A percentile compares a stretch with the other conserved stretches of the same genome.
phyloP scores from a whole-genome alignment of 805 yeast genomes.

The Hanseniaspora clermontiae region DNA sequence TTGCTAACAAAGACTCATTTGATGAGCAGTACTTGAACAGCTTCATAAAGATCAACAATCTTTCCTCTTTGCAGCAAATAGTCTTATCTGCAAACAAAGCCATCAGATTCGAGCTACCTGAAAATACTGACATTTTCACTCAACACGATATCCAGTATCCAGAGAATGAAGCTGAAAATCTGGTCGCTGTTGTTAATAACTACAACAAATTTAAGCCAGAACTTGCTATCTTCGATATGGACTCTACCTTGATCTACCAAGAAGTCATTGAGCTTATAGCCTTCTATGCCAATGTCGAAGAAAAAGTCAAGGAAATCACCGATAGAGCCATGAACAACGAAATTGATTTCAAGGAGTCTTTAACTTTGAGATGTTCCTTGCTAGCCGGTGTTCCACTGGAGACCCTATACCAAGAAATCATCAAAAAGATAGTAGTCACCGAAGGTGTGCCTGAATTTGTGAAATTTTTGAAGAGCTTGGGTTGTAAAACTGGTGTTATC shows the following conservation, averaged over 20 bases:
- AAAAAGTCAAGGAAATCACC: conserved; percentile 75
- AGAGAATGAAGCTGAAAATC: conserved; percentile 20
- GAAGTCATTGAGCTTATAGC: conserved; percentile 96
- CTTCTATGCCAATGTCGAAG: conserved; percentile 81
- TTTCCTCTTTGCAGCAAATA: background rate
- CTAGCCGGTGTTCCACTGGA: conserved; percentile 68
- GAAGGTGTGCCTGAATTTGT: conserved; percentile 72
- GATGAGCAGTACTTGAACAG: background rate
- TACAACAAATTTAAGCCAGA: conserved; percentile 23
- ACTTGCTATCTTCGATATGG: conserved; percentile 91
- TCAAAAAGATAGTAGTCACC: conserved; percentile 53
- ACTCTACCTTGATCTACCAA: conserved; percentile 87
- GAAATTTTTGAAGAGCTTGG: conserved; percentile 44
- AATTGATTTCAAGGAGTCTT: conserved; percentile 74
- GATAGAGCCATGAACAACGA: conserved; percentile 96
- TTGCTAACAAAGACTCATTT: conserved; percentile 1
- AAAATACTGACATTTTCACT: background rate
- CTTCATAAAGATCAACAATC: background rate
- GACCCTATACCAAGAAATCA: conserved; percentile 62
- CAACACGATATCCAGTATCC: conserved; percentile 20
- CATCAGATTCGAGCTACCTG: conserved; percentile 8
- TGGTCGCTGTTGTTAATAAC: conserved; percentile 20
- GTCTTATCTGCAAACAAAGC: conserved; percentile 9
- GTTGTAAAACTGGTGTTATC: conserved; percentile 68
- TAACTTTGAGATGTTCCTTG: conserved; percentile 61